Conservation (phyloP, 2,329 filamentous ascomycete genomes). For the Pestalotiopsis sp. region DNA sequence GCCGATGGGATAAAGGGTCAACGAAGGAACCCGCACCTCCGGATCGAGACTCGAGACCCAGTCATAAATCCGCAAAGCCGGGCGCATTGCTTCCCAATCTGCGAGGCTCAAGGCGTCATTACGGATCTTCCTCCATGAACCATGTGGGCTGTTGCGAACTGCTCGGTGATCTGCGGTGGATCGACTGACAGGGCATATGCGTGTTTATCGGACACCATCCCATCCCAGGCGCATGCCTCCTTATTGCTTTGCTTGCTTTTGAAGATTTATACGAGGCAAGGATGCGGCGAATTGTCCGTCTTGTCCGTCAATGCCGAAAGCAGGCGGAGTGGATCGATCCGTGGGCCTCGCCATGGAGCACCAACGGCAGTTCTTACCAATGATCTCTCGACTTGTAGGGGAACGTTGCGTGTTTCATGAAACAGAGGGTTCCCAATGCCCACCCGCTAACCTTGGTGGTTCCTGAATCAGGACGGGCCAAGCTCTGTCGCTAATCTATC, state of each 20-base stretch:
- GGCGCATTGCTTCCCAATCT: neutral
- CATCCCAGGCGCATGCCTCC: neutral
- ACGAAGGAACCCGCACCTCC: neutral
- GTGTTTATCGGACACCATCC: neutral
- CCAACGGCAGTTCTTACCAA: neutral
- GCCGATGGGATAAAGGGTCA: neutral
- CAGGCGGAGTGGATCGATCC: neutral
- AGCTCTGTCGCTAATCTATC: neutral
- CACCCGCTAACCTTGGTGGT: neutral
- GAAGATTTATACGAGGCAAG: neutral
- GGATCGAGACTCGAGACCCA: neutral
- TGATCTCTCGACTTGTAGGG: neutral
- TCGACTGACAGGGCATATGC: neutral
- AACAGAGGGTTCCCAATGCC: neutral
- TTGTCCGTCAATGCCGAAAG: neutral
- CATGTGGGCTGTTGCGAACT: neutral
- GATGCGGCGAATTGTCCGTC: neutral
- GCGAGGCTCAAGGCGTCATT: constrained; percentile 1
- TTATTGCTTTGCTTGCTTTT: neutral
- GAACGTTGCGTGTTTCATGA: neutral
- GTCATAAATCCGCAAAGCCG: neutral
- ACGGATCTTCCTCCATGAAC: neutral
- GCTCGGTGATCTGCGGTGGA: neutral
- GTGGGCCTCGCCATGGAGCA: neutral
- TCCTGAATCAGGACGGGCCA: neutral